Conservation (phyloP, 345 rosid species). For the Hibiscus trionum region DNA sequence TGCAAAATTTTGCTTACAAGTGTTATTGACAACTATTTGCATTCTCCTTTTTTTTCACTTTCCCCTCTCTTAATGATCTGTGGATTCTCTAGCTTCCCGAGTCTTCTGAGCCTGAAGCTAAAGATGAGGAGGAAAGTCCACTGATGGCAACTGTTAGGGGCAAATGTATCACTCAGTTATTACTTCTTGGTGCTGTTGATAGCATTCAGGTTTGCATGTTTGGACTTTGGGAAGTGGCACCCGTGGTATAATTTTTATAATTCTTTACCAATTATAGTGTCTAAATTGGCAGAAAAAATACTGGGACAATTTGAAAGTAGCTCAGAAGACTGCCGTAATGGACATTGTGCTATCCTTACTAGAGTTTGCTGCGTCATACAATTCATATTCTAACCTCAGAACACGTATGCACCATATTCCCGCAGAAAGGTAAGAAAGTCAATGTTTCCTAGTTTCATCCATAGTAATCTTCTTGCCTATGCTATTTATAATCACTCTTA, state of each 20-base stretch:
- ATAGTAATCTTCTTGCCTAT: conserved; percentile 3
- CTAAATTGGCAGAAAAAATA: conserved; percentile 65
- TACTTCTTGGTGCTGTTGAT: conserved; percentile 64
- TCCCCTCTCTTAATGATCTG: neutral
- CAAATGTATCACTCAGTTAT: conserved; percentile 63
- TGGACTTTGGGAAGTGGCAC: neutral
- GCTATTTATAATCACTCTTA: neutral
- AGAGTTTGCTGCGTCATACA: conserved; percentile 87
- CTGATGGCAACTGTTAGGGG: conserved; percentile 55
- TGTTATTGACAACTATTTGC: neutral
- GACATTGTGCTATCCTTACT: conserved; percentile 73
- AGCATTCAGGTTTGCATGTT: conserved; percentile 57
- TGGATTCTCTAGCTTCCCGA: conserved; percentile 34
- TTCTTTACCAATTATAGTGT: conserved; percentile 2
- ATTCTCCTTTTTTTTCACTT: neutral
- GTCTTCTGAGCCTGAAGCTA: conserved; percentile 36
- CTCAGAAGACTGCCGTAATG: conserved; percentile 80
- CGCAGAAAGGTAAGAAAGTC: conserved; percentile 55
- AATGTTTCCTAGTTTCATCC: neutral
- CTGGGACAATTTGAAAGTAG: conserved; percentile 73
- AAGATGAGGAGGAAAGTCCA: conserved; percentile 59
- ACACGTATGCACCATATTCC: conserved; percentile 73
- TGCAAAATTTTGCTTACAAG: neutral
- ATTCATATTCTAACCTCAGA: conserved; percentile 81
- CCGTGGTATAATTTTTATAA: neutral